Evolutionary conservation across 2,329 filamentous ascomycete species (phyloP).

Genomic region (Tolypocladium ovalisporum): DNA sequence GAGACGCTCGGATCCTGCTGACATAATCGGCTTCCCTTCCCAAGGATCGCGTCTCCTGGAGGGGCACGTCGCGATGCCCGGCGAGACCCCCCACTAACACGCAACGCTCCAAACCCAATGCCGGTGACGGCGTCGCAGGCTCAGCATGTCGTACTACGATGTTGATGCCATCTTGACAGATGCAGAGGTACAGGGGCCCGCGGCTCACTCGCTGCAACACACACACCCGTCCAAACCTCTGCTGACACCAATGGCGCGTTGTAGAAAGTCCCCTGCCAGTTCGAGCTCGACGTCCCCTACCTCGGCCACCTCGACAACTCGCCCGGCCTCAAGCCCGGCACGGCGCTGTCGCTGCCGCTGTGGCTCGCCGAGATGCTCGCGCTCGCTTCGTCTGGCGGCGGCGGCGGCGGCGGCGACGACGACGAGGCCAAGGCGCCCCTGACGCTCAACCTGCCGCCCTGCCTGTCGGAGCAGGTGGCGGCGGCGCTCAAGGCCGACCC

Average conservation of each 20-base stretch:
- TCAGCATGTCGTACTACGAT: constrained; percentile 66
- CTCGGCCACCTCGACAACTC: constrained; percentile 87
- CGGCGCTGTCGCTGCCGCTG: constrained; percentile 71
- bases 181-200: constrained; percentile 57
- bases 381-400: constrained; percentile 45
- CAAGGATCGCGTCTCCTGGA: neutral
- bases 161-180: constrained; percentile 78
- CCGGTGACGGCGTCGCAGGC: neutral
- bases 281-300: constrained; percentile 78
- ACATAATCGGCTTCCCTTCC: neutral
- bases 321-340: constrained; percentile 68
- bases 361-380: constrained; percentile 95
- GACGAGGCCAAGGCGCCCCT: constrained; percentile 49
- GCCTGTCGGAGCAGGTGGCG: constrained; percentile 68
- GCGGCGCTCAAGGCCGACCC: constrained; percentile 89
- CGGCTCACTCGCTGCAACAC: neutral
- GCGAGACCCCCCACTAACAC: neutral
- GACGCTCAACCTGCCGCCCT: constrained; percentile 69
- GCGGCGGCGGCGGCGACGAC: too few relatives aligned
- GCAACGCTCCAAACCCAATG: neutral
- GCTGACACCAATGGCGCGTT: neutral
- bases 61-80: neutral
- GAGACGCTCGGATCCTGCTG: neutral
- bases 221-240: neutral
- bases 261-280: constrained; percentile 94